Conservation (phyloP, 148 eudicot genomes). For the Rhododendron griersonianum region DNA sequence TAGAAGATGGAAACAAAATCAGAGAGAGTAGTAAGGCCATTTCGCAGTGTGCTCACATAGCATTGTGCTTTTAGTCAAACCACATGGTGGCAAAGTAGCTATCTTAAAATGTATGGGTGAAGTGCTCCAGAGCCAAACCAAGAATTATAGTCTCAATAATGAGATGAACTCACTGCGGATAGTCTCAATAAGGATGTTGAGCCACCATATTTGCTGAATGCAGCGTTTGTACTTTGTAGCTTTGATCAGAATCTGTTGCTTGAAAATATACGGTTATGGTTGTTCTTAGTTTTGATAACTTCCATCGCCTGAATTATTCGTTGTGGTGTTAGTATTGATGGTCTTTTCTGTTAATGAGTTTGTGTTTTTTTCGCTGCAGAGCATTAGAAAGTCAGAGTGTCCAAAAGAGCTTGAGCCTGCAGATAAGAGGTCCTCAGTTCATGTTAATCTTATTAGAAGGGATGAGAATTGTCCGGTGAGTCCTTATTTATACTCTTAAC, state of each 20-base stretch:
- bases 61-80: neutral
- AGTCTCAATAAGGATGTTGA: neutral
- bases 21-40: neutral
- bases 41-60: neutral
- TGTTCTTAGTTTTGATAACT: neutral
- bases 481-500: neutral
- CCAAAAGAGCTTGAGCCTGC: slow-evolving; percentile 67
- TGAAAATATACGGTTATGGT: neutral
- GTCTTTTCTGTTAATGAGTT: neutral
- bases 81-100: neutral
- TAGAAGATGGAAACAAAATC: neutral
- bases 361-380: slow-evolving; percentile 27
- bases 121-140: neutral
- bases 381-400: slow-evolving; percentile 54
- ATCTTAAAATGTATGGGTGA: neutral
- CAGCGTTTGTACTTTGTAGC: neutral
- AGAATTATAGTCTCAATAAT: neutral
- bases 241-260: neutral
- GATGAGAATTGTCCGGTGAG: slow-evolving; percentile 57
- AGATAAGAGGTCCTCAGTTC: slow-evolving; percentile 47
- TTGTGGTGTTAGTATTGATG: neutral
- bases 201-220: neutral
- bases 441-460: slow-evolving; percentile 53
- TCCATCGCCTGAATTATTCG: neutral
- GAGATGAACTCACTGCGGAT: neutral